Conservation (phyloP, 1,139 yeast genomes). For the Lodderomyces jiufengensis region DNA sequence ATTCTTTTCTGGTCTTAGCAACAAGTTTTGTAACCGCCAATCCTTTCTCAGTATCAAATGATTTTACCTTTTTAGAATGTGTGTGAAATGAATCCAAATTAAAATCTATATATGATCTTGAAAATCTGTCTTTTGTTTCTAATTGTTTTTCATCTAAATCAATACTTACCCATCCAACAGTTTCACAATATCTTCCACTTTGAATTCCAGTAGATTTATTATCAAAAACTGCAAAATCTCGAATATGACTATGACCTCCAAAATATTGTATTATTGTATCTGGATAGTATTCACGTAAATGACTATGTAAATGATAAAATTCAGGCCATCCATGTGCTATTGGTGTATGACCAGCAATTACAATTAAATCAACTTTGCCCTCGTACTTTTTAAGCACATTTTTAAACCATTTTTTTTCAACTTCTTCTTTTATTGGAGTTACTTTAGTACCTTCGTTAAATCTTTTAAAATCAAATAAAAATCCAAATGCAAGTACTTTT, state of each 20-base stretch:
- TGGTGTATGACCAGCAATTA: conserved; percentile 81
- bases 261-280: conserved; percentile 70
- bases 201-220: conserved; percentile 69
- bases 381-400: conserved; percentile 43
- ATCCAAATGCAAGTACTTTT: conserved; percentile 69
- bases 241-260: conserved; percentile 93
- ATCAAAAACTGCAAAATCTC: conserved; percentile 78
- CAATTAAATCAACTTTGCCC: conserved; percentile 56
- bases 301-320: conserved; percentile 47
- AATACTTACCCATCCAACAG: conserved; percentile 81
- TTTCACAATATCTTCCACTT: conserved; percentile 91
- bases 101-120: conserved; percentile 78
- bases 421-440: conserved; percentile 53
- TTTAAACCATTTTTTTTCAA: conserved; percentile 63
- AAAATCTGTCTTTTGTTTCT: conserved; percentile 25
- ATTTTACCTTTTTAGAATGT: conserved; percentile 44
- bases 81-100: conserved; percentile 63
- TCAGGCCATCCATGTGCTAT: conserved; percentile 57
- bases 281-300: conserved; percentile 58
- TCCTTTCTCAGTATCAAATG: conserved; percentile 54
- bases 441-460: conserved; percentile 62
- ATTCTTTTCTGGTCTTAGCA: conserved; percentile 37
- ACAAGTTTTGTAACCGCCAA: conserved; percentile 44
- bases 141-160: conserved; percentile 21
- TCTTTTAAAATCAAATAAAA: conserved; percentile 71